Percentiles rank a stretch among this genome's conserved stretches.
phyloP scores from a whole-genome alignment of 306 rosid genomes.

The Fragaria vesca region DNA sequence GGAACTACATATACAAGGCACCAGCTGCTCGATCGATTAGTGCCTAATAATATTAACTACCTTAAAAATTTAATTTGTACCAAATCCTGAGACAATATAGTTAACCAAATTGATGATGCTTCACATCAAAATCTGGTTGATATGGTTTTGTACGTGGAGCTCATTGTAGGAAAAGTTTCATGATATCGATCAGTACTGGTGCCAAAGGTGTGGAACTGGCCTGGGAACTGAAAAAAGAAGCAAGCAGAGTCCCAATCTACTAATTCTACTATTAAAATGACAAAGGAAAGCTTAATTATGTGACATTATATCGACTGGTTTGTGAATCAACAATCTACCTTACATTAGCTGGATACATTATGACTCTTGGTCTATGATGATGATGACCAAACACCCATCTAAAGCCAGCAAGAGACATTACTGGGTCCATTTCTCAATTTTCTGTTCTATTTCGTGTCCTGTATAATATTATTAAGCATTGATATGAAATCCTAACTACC shows the following conservation, averaged over 20 bases:
- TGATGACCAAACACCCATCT: constrained; percentile 34
- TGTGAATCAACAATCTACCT: constrained; percentile 28
- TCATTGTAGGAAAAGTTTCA: not conserved
- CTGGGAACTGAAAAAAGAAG: not conserved
- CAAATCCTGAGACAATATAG: not conserved
- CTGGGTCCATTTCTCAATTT: constrained; percentile 37
- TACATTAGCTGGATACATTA: constrained; percentile 43
- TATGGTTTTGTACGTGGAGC: not conserved
- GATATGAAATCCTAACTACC: constrained; percentile 55
- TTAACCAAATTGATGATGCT: not conserved
- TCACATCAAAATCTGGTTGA: not conserved
- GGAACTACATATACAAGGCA: too few species aligned
- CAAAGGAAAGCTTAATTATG: not conserved
- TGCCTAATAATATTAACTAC: too few species aligned
- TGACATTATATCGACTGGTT: constrained; percentile 13
- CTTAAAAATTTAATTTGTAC: not conserved
- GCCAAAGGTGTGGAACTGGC: not conserved
- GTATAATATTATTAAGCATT: constrained; percentile 9
- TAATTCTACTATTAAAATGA: not conserved
- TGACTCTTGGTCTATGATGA: constrained; percentile 43
- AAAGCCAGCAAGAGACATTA: constrained; percentile 9
- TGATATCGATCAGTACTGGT: not conserved
- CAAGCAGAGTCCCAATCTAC: not conserved
- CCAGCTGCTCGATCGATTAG: too few species aligned
- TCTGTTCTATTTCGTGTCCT: constrained; percentile 2